A percentile compares a stretch with the other conserved stretches of the same genome.
These are phyloP conservation scores for Fusarium xyrophilum DNA, from an alignment of 2,329 filamentous ascomycete species.

Conservation along the genomic window DNA sequence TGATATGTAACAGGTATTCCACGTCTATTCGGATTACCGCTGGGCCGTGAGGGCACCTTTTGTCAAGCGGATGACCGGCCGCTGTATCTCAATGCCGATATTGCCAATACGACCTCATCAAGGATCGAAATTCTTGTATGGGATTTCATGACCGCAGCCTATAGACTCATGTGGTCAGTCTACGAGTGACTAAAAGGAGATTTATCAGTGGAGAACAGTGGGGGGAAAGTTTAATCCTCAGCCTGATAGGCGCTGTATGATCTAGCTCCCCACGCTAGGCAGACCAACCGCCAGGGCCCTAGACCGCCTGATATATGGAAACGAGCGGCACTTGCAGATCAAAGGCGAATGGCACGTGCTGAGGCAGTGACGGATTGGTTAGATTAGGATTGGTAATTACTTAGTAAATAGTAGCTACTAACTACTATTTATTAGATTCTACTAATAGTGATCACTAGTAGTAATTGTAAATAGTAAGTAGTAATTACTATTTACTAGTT, in stretches of 20 bases:
- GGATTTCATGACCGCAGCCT: accelerated
- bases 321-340: neutral
- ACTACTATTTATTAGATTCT: no score
- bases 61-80: neutral
- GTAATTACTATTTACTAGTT: no score
- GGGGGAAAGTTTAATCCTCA: no score
- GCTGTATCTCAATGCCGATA: neutral
- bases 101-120: neutral
- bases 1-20: neutral
- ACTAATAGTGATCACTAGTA: no score
- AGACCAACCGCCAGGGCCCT: no score
- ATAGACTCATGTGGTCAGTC: accelerated
- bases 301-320: neutral
- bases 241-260: neutral
- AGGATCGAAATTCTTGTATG: accelerated
- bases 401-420: no score
- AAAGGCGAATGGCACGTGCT: neutral
- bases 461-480: no score
- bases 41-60: neutral
- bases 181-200: no score
- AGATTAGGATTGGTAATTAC: no score
- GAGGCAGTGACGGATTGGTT: accelerated
- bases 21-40: neutral
- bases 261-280: neutral
- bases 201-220: neutral